Conservation (phyloP, 139 green algal genomes). For the Desmodesmus armatus region DNA sequence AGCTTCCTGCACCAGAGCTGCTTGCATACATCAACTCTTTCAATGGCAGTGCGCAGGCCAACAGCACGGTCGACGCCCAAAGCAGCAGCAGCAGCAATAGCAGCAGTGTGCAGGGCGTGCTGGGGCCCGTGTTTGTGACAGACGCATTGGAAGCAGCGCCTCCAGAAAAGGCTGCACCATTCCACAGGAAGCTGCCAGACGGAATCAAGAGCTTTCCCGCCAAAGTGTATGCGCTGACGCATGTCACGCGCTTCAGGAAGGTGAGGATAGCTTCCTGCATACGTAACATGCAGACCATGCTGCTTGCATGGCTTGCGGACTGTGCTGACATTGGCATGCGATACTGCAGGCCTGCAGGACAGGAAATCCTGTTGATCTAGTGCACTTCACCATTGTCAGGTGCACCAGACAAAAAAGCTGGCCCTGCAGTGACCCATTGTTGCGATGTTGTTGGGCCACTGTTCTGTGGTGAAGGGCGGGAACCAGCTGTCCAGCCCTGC, state of each 20-base stretch:
- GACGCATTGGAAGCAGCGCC: background rate
- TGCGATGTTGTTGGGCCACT: background rate
- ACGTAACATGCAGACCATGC: background rate
- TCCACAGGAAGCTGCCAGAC: background rate
- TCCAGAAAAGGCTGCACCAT: background rate
- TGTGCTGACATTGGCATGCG: background rate
- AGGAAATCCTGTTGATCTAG: background rate
- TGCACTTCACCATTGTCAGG: background rate
- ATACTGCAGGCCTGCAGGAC: background rate
- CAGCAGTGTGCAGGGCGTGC: background rate
- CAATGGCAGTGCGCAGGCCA: conserved; percentile 28
- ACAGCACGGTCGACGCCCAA: background rate
- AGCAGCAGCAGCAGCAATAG: conserved; percentile 23
- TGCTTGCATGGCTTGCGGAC: background rate
- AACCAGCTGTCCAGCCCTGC: background rate
- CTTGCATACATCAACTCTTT: background rate
- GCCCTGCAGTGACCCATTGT: background rate
- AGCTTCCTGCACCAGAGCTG: background rate
- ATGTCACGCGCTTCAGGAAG: conserved; percentile 32
- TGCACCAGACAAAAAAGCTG: background rate
- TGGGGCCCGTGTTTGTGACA: background rate
- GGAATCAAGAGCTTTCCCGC: background rate
- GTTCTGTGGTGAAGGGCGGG: background rate
- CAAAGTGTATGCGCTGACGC: conserved; percentile 36
- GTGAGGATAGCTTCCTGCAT: background rate